These are phyloP conservation scores for Fusarium buxicola DNA, from an alignment of 2,329 filamentous ascomycete genomes.

Conservation along the genomic window DNA sequence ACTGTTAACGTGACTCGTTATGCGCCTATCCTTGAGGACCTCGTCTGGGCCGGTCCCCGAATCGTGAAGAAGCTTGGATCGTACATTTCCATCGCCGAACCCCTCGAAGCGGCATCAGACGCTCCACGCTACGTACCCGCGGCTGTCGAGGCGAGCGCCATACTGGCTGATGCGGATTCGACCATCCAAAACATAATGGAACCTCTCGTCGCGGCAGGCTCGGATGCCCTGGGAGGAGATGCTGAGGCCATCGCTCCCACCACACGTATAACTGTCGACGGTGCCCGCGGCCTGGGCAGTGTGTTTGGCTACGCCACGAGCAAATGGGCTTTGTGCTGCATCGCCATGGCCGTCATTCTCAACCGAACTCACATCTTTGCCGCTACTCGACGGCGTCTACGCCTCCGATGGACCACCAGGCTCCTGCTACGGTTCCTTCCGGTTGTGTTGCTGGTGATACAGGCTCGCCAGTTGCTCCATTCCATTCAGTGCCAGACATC, in stretches of 20 bases:
- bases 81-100: conserved; percentile 70
- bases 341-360: conserved; percentile 85
- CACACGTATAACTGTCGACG: conserved; percentile 67
- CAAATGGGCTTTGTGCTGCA: conserved; percentile 90
- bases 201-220: conserved; percentile 25
- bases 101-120: conserved; percentile 65
- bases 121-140: conserved; percentile 36
- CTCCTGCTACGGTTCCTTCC: conserved; percentile 77
- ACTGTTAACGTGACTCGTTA: conserved; percentile 69
- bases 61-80: conserved; percentile 76
- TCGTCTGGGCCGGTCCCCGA: conserved; percentile 76
- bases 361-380: conserved; percentile 96
- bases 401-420: conserved; percentile 78
- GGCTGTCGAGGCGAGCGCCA: conserved; percentile 30
- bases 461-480: conserved; percentile 78
- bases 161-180: conserved; percentile 40
- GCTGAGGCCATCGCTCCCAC: conserved; percentile 36
- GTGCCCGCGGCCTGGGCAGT: conserved; percentile 79
- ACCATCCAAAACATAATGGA: conserved; percentile 49
- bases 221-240: conserved; percentile 24
- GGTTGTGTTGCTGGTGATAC: conserved; percentile 74
- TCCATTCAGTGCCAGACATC: conserved; percentile 94
- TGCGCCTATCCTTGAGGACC: conserved; percentile 73
- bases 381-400: conserved; percentile 83
- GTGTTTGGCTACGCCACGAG: conserved; percentile 92